Evolutionary conservation across 2,329 filamentous ascomycete species (phyloP).

Genomic region (Diaporthe vexans): DNA sequence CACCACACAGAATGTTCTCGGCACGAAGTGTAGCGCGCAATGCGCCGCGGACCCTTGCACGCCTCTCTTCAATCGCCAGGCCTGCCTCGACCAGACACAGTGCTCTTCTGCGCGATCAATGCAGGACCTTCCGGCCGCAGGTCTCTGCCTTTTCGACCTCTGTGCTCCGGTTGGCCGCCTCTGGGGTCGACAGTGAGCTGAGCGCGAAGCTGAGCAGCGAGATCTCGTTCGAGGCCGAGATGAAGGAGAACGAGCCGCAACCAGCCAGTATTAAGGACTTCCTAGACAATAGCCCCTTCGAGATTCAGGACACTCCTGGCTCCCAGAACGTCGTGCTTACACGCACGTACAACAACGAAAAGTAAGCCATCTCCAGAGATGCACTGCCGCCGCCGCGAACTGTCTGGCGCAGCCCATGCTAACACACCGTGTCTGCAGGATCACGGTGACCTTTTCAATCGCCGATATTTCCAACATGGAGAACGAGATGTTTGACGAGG

Average conservation of each 20-base stretch:
- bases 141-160: slow-evolving; percentile 67
- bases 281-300: slow-evolving; percentile 85
- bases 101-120: slow-evolving; percentile 62
- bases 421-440: slow-evolving; percentile 49
- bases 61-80: slow-evolving; percentile 66
- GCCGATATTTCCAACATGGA: slow-evolving; percentile 81
- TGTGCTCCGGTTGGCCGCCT: slow-evolving; percentile 56
- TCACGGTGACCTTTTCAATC: slow-evolving; percentile 85
- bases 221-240: slow-evolving; percentile 85
- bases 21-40: slow-evolving; percentile 76
- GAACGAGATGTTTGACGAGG: slow-evolving; percentile 68
- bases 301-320: slow-evolving; percentile 85
- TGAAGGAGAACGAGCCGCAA: slow-evolving; percentile 79
- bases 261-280: slow-evolving; percentile 89
- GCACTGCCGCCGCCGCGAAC: neutral
- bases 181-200: slow-evolving; percentile 80
- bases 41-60: slow-evolving; percentile 74
- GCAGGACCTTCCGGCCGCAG: slow-evolving; percentile 54
- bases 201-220: slow-evolving; percentile 85
- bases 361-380: slow-evolving; percentile 66
- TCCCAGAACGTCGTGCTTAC: slow-evolving; percentile 90
- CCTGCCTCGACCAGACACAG: slow-evolving; percentile 63
- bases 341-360: slow-evolving; percentile 88
- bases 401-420: slow-evolving; percentile 6
- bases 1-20: slow-evolving; percentile 73